phyloP scores from a whole-genome alignment of 1,284 basidiomycete species.

The Microbotryomycetes sp. region DNA sequence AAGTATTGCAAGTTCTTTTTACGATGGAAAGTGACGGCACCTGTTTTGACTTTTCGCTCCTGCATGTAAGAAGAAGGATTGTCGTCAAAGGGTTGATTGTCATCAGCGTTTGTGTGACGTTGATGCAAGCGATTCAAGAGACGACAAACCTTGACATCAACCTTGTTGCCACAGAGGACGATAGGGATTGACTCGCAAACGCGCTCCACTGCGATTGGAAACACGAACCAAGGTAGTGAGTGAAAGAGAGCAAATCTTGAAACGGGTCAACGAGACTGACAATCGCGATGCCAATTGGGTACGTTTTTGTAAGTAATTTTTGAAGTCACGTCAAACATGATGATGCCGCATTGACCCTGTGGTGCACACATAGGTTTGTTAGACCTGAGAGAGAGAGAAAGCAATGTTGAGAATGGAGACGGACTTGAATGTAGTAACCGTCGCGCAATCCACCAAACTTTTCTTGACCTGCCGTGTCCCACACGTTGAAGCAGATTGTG shows the following conservation, averaged over 20 bases:
- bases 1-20: slow-evolving; percentile 99
- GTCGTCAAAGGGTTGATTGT: background rate
- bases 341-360: slow-evolving; percentile 93
- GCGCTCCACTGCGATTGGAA: slow-evolving; percentile 69
- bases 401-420: slow-evolving; percentile 1
- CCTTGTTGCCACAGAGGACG: slow-evolving; percentile 99
- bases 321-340: slow-evolving; percentile 99
- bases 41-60: slow-evolving; percentile 99
- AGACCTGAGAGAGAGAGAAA: background rate
- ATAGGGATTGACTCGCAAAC: slow-evolving; percentile 99
- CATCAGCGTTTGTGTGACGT: background rate
- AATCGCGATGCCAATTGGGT: slow-evolving; percentile 93
- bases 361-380: slow-evolving; percentile 40
- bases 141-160: slow-evolving; percentile 85
- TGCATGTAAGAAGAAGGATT: no score
- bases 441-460: slow-evolving; percentile 98
- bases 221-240: background rate
- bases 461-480: slow-evolving; percentile 99
- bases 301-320: slow-evolving; percentile 99
- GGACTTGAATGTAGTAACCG: slow-evolving; percentile 86
- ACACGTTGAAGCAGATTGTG: slow-evolving; percentile 98
- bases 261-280: background rate
- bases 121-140: background rate
- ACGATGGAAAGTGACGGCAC: slow-evolving; percentile 95
- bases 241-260: background rate